Conservation (phyloP, 1,139 yeast species). For the Protomyces inouyei region DNA sequence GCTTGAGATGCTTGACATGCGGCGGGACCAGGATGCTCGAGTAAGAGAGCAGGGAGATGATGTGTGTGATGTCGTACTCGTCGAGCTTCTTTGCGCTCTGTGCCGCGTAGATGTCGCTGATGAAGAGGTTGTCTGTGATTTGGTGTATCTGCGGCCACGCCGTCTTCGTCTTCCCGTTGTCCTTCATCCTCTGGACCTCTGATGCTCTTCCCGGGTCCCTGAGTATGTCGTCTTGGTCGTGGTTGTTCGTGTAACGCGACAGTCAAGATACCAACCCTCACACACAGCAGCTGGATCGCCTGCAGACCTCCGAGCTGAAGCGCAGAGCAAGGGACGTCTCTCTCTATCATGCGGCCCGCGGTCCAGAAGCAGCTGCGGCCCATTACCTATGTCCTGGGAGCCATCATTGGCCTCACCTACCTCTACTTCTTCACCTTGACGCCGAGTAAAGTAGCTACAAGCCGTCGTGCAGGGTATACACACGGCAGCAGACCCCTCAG, state of each 20-base stretch:
- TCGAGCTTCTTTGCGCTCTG: conserved; percentile 7
- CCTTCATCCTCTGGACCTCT: neutral
- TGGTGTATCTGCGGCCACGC: conserved; percentile 16
- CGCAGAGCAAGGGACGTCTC: neutral
- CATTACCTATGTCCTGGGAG: conserved; percentile 2
- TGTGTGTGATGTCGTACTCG: conserved; percentile 16
- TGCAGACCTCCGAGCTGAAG: too few species aligned
- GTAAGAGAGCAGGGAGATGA: conserved; percentile 13
- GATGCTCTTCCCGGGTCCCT: too few species aligned
- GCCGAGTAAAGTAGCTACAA: neutral
- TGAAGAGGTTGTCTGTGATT: conserved; percentile 8
- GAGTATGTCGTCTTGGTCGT: too few species aligned
- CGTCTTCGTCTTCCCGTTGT: neutral
- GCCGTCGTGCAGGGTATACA: conserved; percentile 4
- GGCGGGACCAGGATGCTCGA: conserved; percentile 14
- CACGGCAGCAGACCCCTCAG: conserved; percentile 1
- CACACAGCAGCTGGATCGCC: too few species aligned
- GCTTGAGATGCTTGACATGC: conserved; percentile 26
- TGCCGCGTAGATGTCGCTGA: conserved; percentile 21
- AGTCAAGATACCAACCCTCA: too few species aligned
- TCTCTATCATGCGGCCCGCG: neutral
- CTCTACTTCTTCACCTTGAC: conserved; percentile 22
- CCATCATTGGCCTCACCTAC: conserved; percentile 6
- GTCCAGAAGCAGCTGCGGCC: conserved; percentile 15
- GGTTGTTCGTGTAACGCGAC: too few species aligned